Evolutionary conservation across 768 basidiomycete species (phyloP).

Genomic region (Clitopilus hobsonii): DNA sequence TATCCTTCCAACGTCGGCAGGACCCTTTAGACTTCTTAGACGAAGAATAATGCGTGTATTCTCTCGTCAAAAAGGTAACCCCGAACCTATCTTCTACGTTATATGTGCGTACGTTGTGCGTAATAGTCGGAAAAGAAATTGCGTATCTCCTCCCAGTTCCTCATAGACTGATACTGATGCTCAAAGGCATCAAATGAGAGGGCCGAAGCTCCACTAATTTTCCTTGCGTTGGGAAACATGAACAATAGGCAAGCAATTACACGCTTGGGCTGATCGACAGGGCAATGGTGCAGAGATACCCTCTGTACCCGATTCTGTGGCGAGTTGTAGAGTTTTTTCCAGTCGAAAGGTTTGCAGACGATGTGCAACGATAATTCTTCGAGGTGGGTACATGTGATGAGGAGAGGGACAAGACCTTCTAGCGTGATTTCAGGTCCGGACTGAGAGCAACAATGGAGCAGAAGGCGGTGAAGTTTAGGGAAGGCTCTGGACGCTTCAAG

Average conservation of each 20-base stretch:
- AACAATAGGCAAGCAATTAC: background rate
- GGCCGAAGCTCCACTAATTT: background rate
- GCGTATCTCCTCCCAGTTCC: background rate
- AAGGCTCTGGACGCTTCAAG: too few species aligned
- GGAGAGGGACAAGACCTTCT: background rate
- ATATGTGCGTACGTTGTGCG: too few species aligned
- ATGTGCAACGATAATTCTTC: background rate
- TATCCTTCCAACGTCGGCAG: too few species aligned
- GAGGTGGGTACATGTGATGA: background rate
- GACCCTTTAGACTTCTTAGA: too few species aligned
- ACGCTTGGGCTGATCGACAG: background rate
- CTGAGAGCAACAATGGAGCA: too few species aligned
- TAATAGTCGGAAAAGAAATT: background rate
- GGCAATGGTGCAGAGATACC: background rate
- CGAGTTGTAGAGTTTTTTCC: background rate
- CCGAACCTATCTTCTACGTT: too few species aligned
- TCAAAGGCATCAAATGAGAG: background rate
- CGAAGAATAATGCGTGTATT: too few species aligned
- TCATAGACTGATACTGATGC: background rate
- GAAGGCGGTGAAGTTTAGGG: too few species aligned
- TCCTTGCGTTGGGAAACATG: background rate
- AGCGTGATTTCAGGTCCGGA: too few species aligned
- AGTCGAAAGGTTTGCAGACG: background rate
- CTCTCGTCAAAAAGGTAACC: too few species aligned
- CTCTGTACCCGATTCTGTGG: background rate